Conservation (phyloP, 2,329 filamentous ascomycete genomes). For the Sporothrix curviconia region DNA sequence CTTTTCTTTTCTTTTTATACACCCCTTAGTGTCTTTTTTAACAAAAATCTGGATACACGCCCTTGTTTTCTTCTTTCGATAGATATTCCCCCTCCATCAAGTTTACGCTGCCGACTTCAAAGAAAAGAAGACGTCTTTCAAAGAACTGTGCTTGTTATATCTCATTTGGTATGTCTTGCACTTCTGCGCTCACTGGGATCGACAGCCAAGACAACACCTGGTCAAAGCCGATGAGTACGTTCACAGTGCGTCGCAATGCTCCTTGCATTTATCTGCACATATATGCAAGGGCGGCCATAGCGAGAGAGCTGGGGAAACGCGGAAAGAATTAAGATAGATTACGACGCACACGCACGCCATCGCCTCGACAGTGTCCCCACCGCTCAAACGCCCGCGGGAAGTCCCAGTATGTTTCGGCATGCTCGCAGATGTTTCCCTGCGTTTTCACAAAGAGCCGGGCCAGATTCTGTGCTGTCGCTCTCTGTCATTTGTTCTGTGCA, state of each 20-base stretch:
- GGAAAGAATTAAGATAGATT: neutral
- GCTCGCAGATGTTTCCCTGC: too few relatives aligned
- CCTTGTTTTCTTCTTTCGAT: neutral
- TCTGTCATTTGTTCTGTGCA: neutral
- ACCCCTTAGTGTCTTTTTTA: neutral
- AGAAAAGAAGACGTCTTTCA: too few relatives aligned
- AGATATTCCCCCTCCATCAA: slow-evolving; percentile 8
- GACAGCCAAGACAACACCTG: too few relatives aligned
- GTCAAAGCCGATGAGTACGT: too few relatives aligned
- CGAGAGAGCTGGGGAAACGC: neutral
- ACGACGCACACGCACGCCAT: neutral
- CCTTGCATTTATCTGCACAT: neutral
- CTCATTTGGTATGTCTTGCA: too few relatives aligned
- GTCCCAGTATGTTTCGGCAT: too few relatives aligned
- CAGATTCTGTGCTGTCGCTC: neutral
- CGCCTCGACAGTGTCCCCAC: too few relatives aligned
- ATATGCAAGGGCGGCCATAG: neutral
- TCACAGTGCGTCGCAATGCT: too few relatives aligned
- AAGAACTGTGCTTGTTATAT: too few relatives aligned
- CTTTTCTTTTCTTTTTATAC: neutral
- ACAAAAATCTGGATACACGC: neutral
- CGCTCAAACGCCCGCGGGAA: too few relatives aligned
- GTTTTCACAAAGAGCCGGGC: neutral
- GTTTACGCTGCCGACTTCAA: neutral
- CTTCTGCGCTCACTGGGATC: too few relatives aligned